Evolutionary conservation across 768 basidiomycete genomes (phyloP), one percentile per base, ranked within the genome.

Genomic region (Trametes villosa): DNA sequence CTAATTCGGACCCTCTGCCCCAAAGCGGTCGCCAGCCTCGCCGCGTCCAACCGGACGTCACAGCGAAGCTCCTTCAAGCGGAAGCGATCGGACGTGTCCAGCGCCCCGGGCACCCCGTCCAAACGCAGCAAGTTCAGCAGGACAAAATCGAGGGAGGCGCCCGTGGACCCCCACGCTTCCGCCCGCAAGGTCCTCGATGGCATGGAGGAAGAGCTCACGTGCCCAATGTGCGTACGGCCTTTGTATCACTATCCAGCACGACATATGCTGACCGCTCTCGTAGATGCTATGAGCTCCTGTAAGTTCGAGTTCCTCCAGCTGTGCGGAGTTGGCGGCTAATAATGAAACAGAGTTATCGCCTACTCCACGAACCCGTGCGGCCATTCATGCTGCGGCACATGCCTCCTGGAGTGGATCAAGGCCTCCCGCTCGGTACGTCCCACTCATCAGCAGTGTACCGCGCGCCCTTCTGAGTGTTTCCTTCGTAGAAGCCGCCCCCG

Each of bases 281-380:
- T 62, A 91, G 89, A 70, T 92, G 90, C 62, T 88, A 76, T 72
- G 89, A 91, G 68, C 74, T 89, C 30, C 77, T 90, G 89, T 88
- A 70, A 67, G 86, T 75, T 27, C n/a, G n/a, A n/a, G n/a, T n/a
- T n/a, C n/a, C n/a, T n/a, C n/a, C n/a, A n/a, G n/a, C n/a, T n/a
- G n/a, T n/a, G n/a, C n/a, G n/a, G n/a, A n/a, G n/a, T n/a, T n/a
- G n/a, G n/a, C n/a, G n/a, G n/a, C n/a, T n/a, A n/a, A n/a, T n/a
- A n/a, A n/a, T n/a, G 20, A 26, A 56, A 15, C 60, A 90, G 89
- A 55, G 86, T 82, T 33, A 82, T 79, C 31, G 77, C 87, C 4
- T 85, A 91, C 68, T 62, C 85, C 27, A 79, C 82, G 24, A 88
- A 85, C 67, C 87, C 89, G 2, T 92, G 90, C 65, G 90, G 90